Conservation (phyloP, 768 basidiomycete species). For the Lactifluus echinatus region DNA sequence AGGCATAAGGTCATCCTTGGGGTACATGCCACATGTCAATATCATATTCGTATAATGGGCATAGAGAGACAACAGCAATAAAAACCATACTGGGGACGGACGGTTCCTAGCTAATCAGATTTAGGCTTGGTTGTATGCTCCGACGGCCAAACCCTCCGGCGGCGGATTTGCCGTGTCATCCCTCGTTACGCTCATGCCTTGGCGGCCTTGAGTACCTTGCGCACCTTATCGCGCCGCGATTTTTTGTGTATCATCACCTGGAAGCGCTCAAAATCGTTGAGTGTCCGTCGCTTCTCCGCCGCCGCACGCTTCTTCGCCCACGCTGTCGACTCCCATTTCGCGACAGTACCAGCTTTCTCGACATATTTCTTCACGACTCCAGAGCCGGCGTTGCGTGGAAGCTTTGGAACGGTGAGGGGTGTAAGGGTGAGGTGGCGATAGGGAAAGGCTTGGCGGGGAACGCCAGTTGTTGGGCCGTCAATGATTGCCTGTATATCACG, state of each 20-base stretch:
- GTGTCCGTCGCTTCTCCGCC: slow-evolving; percentile 57
- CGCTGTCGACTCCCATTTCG: slow-evolving; percentile 80
- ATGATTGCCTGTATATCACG: slow-evolving; percentile 66
- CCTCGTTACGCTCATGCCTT: slow-evolving; percentile 32
- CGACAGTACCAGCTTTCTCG: slow-evolving; percentile 74
- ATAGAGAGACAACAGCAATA: slow-evolving; percentile 1
- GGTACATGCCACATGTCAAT: not conserved
- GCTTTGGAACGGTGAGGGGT: slow-evolving; percentile 66
- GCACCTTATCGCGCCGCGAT: slow-evolving; percentile 67
- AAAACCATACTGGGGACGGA: not conserved
- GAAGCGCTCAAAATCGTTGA: slow-evolving; percentile 92
- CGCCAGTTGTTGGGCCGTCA: slow-evolving; percentile 86
- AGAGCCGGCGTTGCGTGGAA: slow-evolving; percentile 82
- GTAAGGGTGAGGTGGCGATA: slow-evolving; percentile 93
- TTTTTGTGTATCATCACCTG: slow-evolving; percentile 84
- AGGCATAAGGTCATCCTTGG: not conserved
- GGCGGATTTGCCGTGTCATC: not conserved
- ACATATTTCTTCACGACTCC: slow-evolving; percentile 77
- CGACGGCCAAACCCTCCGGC: not conserved
- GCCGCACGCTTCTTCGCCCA: slow-evolving; percentile 88
- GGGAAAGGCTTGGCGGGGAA: slow-evolving; percentile 86
- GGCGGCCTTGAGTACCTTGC: slow-evolving; percentile 58
- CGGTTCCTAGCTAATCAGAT: not conserved
- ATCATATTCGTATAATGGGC: slow-evolving; percentile 2
- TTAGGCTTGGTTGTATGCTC: not conserved